Percentiles rank a stretch among this genome's conserved stretches.
Conservation (phyloP, 75 land plant genomes). For the Isoetes taiwanensis region DNA sequence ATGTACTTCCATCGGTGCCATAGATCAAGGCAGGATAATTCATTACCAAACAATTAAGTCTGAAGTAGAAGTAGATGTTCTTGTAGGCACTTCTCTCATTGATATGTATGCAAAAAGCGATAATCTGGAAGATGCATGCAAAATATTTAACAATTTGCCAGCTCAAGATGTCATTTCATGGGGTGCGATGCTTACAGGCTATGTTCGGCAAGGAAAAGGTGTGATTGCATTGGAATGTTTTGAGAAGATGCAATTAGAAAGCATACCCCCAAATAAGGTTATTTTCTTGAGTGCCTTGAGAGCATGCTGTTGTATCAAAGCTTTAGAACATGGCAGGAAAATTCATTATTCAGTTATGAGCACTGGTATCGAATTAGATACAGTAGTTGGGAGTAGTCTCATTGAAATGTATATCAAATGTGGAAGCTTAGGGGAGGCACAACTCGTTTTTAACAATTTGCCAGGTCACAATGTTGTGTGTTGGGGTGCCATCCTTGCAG, state of each 20-base stretch:
- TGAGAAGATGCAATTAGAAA: constrained; percentile 23
- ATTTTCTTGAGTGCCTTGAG: constrained; percentile 37
- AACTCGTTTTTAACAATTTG: constrained; percentile 34
- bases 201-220: constrained; percentile 18
- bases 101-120: constrained; percentile 28
- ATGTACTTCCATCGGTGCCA: background rate
- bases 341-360: constrained; percentile 31
- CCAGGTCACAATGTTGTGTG: too few relatives aligned
- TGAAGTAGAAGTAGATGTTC: constrained; percentile 16
- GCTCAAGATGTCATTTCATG: constrained; percentile 25
- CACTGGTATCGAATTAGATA: constrained; percentile 26
- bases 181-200: constrained; percentile 45
- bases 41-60: constrained; percentile 25
- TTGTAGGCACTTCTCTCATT: constrained; percentile 27
- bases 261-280: constrained; percentile 28
- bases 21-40: constrained; percentile 29
- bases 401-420: constrained; percentile 74
- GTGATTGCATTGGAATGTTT: constrained; percentile 32
- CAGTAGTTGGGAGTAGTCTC: constrained; percentile 25
- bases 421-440: constrained; percentile 35
- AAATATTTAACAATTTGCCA: constrained; percentile 24
- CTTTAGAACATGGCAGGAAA: constrained; percentile 29
- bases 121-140: constrained; percentile 12
- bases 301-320: constrained; percentile 35
- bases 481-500: constrained; percentile 59